These are phyloP conservation scores for Didymellaceae sp. DNA, from an alignment of 2,329 filamentous ascomycete genomes.

Conservation along the genomic window DNA sequence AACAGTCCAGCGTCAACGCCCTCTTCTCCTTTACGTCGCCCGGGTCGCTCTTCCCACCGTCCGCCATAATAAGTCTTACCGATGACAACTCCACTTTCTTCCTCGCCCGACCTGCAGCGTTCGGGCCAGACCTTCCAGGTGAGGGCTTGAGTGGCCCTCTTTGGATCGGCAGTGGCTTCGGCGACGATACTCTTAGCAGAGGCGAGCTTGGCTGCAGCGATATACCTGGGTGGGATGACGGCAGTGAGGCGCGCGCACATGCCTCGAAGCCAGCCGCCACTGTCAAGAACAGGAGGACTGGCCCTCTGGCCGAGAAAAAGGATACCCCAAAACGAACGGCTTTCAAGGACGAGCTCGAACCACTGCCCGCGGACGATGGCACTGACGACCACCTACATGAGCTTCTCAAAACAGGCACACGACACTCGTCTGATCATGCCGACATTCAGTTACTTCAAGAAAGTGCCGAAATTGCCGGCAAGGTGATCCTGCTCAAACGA, in stretches of 20 bases:
- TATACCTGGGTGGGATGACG: slow-evolving; percentile 83
- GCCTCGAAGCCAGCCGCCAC: slow-evolving; percentile 11
- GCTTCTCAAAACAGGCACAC: slow-evolving; percentile 44
- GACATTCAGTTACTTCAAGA: slow-evolving; percentile 94
- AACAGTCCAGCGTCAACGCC: slow-evolving; percentile 46
- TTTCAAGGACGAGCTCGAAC: background rate
- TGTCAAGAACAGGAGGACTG: slow-evolving; percentile 14
- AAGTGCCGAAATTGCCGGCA: slow-evolving; percentile 89
- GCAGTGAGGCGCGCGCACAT: slow-evolving; percentile 19
- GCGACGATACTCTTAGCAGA: slow-evolving; percentile 71
- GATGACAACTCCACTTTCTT: slow-evolving; percentile 99
- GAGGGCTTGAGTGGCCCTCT: slow-evolving; percentile 85
- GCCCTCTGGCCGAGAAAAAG: slow-evolving; percentile 15
- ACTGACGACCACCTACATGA: slow-evolving; percentile 82
- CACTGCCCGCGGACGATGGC: slow-evolving; percentile 64
- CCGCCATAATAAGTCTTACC: slow-evolving; percentile 92
- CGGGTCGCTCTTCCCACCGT: slow-evolving; percentile 90
- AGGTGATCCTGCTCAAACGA: slow-evolving; percentile 87
- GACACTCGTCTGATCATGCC: slow-evolving; percentile 62
- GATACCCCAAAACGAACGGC: slow-evolving; percentile 12
- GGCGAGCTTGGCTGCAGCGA: slow-evolving; percentile 95
- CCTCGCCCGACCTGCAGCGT: slow-evolving; percentile 88
- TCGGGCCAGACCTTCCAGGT: slow-evolving; percentile 78
- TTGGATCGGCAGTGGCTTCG: slow-evolving; percentile 93
- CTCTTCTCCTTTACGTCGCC: slow-evolving; percentile 62